These are phyloP conservation scores for Ophiocytium majus DNA, from an alignment of 352 stramenopile species.

Conservation along the genomic window DNA sequence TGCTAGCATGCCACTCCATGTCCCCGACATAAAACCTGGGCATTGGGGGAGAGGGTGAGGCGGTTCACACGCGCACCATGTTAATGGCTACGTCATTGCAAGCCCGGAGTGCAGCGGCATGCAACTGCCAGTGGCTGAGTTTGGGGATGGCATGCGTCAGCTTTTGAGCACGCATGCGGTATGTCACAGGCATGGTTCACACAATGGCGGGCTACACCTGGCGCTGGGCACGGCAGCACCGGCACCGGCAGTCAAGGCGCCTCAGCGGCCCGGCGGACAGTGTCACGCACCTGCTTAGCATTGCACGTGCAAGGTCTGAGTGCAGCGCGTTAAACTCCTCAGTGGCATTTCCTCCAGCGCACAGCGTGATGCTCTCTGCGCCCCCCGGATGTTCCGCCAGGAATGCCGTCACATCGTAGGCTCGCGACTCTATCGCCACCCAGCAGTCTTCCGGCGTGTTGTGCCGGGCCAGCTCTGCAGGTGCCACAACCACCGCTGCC, in stretches of 20 bases:
- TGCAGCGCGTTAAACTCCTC: conserved; percentile 86
- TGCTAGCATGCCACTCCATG: no score
- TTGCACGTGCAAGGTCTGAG: conserved; percentile 58
- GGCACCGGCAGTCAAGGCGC: not conserved
- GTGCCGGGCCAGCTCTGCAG: conserved; percentile 79
- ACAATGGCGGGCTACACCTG: no score
- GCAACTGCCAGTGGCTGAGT: no score
- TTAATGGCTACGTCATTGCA: no score
- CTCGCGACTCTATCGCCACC: conserved; percentile 82
- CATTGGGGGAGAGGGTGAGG: no score
- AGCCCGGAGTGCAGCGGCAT: no score
- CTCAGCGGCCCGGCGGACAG: conserved; percentile 49
- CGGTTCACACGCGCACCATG: no score
- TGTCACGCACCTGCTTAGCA: conserved; percentile 30
- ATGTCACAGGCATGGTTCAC: no score
- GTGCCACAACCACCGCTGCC: no score
- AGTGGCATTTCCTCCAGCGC: conserved; percentile 75
- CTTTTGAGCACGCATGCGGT: no score
- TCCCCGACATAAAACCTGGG: no score
- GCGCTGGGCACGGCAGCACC: not conserved
- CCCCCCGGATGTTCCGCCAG: conserved; percentile 67
- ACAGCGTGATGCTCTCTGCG: conserved; percentile 73
- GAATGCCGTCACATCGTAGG: conserved; percentile 21
- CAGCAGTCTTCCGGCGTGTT: conserved; percentile 78
- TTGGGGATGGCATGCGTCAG: no score